Evolutionary conservation across 2,329 filamentous ascomycete genomes (phyloP), one percentile per base, ranked within the genome.

Genomic region (Penicillium sp.): DNA sequence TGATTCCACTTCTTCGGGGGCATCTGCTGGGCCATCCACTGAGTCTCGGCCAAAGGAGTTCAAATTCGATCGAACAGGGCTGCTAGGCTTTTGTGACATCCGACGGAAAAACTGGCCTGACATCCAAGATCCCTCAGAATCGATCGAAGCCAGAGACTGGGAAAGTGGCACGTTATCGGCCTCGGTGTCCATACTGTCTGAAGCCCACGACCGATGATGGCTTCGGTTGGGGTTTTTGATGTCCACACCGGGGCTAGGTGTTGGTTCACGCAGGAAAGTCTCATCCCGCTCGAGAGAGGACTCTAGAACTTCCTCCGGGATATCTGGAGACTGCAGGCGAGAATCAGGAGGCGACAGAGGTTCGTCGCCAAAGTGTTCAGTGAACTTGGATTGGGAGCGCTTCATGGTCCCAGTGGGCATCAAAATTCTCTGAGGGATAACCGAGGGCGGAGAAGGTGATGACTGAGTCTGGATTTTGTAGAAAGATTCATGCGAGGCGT

Each of bases 41-140:
- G 64, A 65, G 38, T 69, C 67, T 50, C 17, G 57, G 53, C 53
- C 67, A 37, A 73, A 61, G 8, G 71, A 72, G 37, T 65, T 69
- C 41, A 71, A 64, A 43, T 70, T 76, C 31, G 67, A 68, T 29
- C 67, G 70, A 24, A 70, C 58, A 2, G 62, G 64, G 51, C 57
- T 69, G 59, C 56, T 61, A 19, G 52, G 61, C 40, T 55, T 74
- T 38, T 70, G 66, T 61, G 63, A 81, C 67, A 63, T 75, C 65
- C 49, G 74, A 63, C 56, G 75, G 74, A 75, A 67, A 54, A 77
- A 75, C 49, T 84, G 83, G 15, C 91, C 89, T 3, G 89, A 93
- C 39, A 98, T 82, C 93, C 93, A 98, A 0, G 90, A 96, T 4
- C 81, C 93, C 72, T 98, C 93, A 0, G 90, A 96, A 64, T 96